Percentiles rank a stretch among this genome's conserved stretches.
Evolutionary conservation across 1,284 basidiomycete species (phyloP).

Genomic region (Cutaneotrichosporon daszewskae): DNA sequence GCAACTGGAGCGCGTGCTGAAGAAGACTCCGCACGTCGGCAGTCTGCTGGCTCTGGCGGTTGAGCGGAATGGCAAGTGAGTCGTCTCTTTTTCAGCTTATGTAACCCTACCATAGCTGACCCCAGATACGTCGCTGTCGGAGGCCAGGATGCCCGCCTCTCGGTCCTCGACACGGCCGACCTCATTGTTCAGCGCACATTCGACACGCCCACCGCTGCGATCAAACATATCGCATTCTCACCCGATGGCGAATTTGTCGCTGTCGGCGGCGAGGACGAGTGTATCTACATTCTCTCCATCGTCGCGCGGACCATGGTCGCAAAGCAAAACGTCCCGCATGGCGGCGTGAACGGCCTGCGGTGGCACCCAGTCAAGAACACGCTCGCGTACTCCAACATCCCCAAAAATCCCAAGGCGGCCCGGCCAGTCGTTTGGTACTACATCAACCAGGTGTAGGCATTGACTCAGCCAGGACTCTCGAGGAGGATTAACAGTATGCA

Average conservation of each 20-base stretch:
- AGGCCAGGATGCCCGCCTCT: slow-evolving; percentile 38
- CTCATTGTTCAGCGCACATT: slow-evolving; percentile 37
- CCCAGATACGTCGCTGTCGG: slow-evolving; percentile 32
- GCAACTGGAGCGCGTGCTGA: slow-evolving; percentile 27
- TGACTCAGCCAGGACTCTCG: no score
- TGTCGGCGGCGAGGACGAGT: slow-evolving; percentile 34
- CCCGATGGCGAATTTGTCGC: slow-evolving; percentile 40
- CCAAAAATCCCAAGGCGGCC: neutral
- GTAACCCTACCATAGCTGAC: neutral
- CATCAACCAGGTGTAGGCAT: no score
- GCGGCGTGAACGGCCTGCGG: slow-evolving; percentile 24
- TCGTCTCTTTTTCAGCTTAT: neutral
- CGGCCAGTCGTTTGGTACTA: slow-evolving; percentile 1
- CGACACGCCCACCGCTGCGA: slow-evolving; percentile 30
- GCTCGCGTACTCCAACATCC: slow-evolving; percentile 33
- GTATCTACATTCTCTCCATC: slow-evolving; percentile 32
- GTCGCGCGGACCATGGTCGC: slow-evolving; percentile 24
- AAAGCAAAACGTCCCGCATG: slow-evolving; percentile 22
- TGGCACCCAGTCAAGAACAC: slow-evolving; percentile 36
- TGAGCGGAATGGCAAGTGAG: slow-evolving; percentile 28
- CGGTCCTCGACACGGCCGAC: slow-evolving; percentile 29
- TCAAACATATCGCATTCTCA: slow-evolving; percentile 36
- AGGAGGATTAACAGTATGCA: no score
- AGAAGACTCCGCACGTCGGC: slow-evolving; percentile 22
- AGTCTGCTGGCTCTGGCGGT: slow-evolving; percentile 28